A percentile compares a stretch with the other conserved stretches of the same genome.
phyloP scores from a whole-genome alignment of 1,284 basidiomycete genomes.

The Inonotus hispidus region DNA sequence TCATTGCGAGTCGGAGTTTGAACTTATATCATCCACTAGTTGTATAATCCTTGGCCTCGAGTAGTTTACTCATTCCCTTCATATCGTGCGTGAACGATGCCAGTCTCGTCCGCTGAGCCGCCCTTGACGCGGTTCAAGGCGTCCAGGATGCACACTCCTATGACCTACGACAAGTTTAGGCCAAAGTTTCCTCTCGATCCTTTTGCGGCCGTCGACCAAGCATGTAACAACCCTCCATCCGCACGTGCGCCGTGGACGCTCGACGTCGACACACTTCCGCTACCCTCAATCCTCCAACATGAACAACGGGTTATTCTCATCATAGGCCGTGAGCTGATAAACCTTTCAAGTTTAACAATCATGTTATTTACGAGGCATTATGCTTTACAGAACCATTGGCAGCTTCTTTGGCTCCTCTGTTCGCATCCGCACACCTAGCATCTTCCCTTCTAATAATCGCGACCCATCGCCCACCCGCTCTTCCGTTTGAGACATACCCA shows the following conservation, averaged over 20 bases:
- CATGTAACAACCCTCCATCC: conserved; percentile 9
- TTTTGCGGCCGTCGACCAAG: conserved; percentile 29
- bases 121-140: background rate
- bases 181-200: conserved; percentile 47
- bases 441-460: conserved; percentile 45
- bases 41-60: background rate
- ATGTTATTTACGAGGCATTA: background rate
- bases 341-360: background rate
- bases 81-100: background rate
- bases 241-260: conserved; percentile 35
- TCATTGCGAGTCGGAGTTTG: background rate
- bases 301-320: conserved; percentile 42
- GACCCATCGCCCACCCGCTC: conserved; percentile 38
- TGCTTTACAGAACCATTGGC: conserved; percentile 32
- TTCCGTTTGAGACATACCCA: conserved; percentile 31
- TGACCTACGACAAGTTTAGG: conserved; percentile 38
- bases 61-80: background rate
- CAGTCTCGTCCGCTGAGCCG: background rate
- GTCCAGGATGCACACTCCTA: background rate
- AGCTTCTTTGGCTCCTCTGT: conserved; percentile 39
- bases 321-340: conserved; percentile 38
- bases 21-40: background rate
- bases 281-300: conserved; percentile 23
- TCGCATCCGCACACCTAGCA: conserved; percentile 40
- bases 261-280: conserved; percentile 26